These are phyloP conservation scores for Fusarium sp. DNA, from an alignment of 2,329 filamentous ascomycete genomes.

Conservation along the genomic window DNA sequence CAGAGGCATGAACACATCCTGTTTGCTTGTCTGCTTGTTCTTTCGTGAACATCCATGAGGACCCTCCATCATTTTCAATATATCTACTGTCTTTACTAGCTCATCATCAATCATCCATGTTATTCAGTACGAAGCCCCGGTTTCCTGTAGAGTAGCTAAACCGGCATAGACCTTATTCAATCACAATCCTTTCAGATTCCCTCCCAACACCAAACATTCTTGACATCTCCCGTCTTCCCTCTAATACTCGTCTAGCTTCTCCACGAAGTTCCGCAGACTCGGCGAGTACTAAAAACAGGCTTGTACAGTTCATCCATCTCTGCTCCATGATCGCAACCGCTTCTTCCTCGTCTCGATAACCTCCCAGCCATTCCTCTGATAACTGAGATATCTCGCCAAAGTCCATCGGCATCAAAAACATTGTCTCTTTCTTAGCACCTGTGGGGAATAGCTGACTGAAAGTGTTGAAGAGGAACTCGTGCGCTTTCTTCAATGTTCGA, in stretches of 20 bases:
- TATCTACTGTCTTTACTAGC: background rate
- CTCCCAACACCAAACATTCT: conserved; percentile 9
- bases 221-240: background rate
- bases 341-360: background rate
- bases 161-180: background rate
- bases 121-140: no score
- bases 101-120: background rate
- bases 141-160: no score
- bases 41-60: no score
- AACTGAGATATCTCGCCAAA: conserved; percentile 2
- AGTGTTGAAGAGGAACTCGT: background rate
- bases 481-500: background rate
- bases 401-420: background rate
- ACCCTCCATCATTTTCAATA: background rate
- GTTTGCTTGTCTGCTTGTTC: background rate
- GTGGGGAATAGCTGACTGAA: background rate
- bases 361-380: background rate
- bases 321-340: background rate
- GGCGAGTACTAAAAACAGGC: background rate
- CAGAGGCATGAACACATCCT: background rate
- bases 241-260: background rate
- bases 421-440: background rate
- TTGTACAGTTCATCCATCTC: background rate
- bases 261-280: background rate
- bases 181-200: background rate